Evolutionary conservation across 805 yeast genomes (phyloP), one percentile per base, ranked within the genome.

Genomic region (Metschnikowia picachoensis): DNA sequence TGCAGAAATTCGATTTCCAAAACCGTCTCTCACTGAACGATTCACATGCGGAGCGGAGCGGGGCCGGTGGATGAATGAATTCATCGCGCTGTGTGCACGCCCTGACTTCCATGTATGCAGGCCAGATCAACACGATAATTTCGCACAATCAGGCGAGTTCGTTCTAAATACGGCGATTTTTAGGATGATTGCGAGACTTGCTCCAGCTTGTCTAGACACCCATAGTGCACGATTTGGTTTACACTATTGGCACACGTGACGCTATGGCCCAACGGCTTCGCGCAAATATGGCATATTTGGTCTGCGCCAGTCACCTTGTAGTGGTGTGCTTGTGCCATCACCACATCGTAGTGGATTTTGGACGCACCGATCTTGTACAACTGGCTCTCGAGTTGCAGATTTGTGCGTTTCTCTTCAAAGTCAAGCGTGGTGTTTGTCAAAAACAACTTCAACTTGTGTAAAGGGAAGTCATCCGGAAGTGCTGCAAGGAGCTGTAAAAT

Each of bases 231-330:
- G 5, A 78, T 70, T 3, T 62, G 59, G 27, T 65, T 67, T 37
- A 72, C 67, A 0, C 77, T 77, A 31, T 70, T 68, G 20, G 76
- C 74, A 37, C 79, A 70, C 30, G 82, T 64, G 1, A 84, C 79
- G 39, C 79, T 73, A 50, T 71, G 72, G 3, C 83, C 83, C 30
- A 85, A 65, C 11, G 68, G 61, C 53, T 80, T 82, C 17, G 69
- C 65, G 62, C 96, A 88, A 14, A 80, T 71, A 2, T 64, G 56
- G 59, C 96, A 88, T n/a, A 60, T 61, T 31, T 73, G 67, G 31
- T 58, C 61, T 13, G 63, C 64, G 15, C 72, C 68, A 12, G 76
- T 73, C 11, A 76, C 39, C 52, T 60, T 2, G 65, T 66, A 61
- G 57, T 67, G 56, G 46, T 64, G 51, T 60, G 70, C 54, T 61